phyloP scores from a whole-genome alignment of 2,329 filamentous ascomycete species.

The Xylariaceae sp. region DNA sequence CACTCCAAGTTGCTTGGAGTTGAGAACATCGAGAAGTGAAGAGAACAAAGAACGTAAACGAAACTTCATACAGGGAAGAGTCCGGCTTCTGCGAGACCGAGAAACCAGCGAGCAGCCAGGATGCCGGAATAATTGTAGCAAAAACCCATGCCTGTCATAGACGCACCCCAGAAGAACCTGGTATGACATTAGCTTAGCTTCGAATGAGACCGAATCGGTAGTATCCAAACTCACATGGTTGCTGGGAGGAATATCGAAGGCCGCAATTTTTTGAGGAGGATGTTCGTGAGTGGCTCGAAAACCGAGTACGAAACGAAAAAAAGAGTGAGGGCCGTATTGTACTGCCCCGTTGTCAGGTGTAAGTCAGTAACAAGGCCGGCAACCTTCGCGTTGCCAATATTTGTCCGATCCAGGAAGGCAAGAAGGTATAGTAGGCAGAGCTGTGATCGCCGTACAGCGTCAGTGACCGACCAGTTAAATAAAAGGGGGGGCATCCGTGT shows the following conservation, averaged over 20 bases:
- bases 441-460: slow-evolving; percentile 3
- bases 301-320: slow-evolving; percentile 84
- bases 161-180: slow-evolving; percentile 61
- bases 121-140: slow-evolving; percentile 60
- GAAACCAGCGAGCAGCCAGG: slow-evolving; percentile 64
- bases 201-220: slow-evolving; percentile 4
- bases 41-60: neutral
- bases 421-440: slow-evolving; percentile 49
- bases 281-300: slow-evolving; percentile 74
- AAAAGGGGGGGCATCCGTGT: neutral
- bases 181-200: slow-evolving; percentile 23
- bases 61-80: slow-evolving; percentile 53
- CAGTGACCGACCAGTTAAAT: neutral
- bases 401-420: slow-evolving; percentile 71
- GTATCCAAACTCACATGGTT: slow-evolving; percentile 61
- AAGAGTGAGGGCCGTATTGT: slow-evolving; percentile 72
- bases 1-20: neutral
- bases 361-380: slow-evolving; percentile 54
- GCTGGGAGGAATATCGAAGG: slow-evolving; percentile 76
- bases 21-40: neutral
- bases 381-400: slow-evolving; percentile 67
- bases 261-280: slow-evolving; percentile 70
- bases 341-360: slow-evolving; percentile 57
- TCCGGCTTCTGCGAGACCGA: slow-evolving; percentile 71
- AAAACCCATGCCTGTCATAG: slow-evolving; percentile 67